These are phyloP conservation scores for Ustilago crameri DNA, from an alignment of 1,284 basidiomycete species.

Conservation along the genomic window DNA sequence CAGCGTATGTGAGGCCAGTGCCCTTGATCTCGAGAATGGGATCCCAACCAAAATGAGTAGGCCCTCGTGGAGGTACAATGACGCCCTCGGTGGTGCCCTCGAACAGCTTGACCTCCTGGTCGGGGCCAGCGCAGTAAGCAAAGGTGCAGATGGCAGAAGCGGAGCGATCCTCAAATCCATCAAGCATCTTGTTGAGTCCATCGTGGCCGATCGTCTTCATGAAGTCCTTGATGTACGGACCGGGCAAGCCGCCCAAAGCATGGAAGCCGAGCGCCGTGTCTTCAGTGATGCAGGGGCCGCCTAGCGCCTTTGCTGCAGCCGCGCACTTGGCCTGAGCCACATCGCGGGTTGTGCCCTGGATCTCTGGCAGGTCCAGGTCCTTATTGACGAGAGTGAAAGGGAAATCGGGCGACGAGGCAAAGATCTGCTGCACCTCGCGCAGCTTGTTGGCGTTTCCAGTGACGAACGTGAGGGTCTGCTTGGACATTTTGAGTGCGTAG, in stretches of 20 bases:
- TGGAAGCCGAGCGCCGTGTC: conserved; percentile 94
- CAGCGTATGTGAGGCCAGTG: conserved; percentile 70
- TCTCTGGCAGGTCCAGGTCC: conserved; percentile 79
- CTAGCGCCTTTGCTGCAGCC: conserved; percentile 76
- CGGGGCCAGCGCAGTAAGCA: conserved; percentile 76
- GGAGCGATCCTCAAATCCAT: conserved; percentile 81
- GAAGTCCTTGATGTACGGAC: conserved; percentile 91
- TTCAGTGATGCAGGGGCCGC: conserved; percentile 91
- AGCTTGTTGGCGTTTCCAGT: conserved; percentile 96
- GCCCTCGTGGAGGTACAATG: conserved; percentile 87
- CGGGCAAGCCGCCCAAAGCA: conserved; percentile 88
- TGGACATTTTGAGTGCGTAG: conserved; percentile 21
- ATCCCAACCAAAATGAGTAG: conserved; percentile 86
- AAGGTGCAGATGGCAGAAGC: conserved; percentile 96
- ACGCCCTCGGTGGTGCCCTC: conserved; percentile 88
- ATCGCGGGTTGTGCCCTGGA: conserved; percentile 91
- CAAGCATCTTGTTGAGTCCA: conserved; percentile 87
- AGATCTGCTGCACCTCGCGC: conserved; percentile 82
- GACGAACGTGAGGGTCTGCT: conserved; percentile 74
- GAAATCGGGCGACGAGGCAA: conserved; percentile 41
- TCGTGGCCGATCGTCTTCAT: conserved; percentile 51
- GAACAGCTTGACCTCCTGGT: conserved; percentile 73
- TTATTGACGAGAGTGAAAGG: conserved; percentile 31
- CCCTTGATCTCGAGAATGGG: conserved; percentile 81
- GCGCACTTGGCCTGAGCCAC: conserved; percentile 89